A percentile compares a stretch with the other conserved stretches of the same genome.
Conservation (phyloP, 257 asterid genomes). For the Gynochthodes officinalis region DNA sequence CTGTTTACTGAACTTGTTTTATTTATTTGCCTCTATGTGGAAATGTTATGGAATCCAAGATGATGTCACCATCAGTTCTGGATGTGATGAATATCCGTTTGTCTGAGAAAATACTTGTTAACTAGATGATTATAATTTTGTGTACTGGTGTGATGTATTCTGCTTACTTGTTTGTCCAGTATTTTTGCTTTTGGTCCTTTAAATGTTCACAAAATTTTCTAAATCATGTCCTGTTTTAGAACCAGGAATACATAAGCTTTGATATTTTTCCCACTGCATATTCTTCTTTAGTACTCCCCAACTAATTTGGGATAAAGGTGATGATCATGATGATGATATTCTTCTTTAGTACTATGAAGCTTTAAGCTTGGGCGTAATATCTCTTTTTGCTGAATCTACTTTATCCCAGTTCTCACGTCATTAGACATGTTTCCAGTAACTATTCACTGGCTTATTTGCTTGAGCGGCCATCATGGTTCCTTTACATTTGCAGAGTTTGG, state of each 20-base stretch:
- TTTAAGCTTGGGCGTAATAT: not conserved
- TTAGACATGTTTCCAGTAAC: not conserved
- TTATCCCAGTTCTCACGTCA: constrained; percentile 1
- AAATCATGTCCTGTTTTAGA: not conserved
- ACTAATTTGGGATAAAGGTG: no score
- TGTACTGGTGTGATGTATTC: not conserved
- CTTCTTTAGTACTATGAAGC: not conserved
- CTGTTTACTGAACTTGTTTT: not conserved
- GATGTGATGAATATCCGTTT: not conserved
- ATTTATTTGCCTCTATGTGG: not conserved
- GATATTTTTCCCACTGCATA: not conserved
- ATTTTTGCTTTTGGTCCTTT: not conserved
- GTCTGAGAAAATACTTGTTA: not conserved
- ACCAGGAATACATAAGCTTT: not conserved
- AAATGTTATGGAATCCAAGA: not conserved
- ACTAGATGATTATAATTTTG: not conserved
- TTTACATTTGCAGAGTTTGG: constrained; percentile 70
- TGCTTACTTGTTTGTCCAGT: not conserved
- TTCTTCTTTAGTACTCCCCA: no score
- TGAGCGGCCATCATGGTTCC: not conserved
- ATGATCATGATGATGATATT: no score
- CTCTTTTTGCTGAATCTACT: not conserved
- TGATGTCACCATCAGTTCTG: not conserved
- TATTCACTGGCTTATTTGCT: not conserved
- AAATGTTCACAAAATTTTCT: no score